Evolutionary conservation across 768 basidiomycete genomes (phyloP).

Genomic region (Pholiota microspora): DNA sequence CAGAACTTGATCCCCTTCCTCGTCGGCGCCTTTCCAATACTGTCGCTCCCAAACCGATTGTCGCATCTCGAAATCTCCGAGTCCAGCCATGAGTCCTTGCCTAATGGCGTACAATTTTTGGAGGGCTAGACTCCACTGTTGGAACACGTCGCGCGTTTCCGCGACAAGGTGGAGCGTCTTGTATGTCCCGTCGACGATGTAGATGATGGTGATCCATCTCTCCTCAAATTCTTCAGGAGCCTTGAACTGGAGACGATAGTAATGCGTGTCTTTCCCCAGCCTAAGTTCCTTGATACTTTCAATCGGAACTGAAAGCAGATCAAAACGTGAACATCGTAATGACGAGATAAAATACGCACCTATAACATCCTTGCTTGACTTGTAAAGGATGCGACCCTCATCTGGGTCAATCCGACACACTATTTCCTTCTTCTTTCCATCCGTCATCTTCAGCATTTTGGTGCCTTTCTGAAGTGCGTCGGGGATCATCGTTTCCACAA

Average conservation of each 20-base stretch:
- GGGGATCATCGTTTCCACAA: constrained; percentile 47
- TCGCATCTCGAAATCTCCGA: constrained; percentile 60
- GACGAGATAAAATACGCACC: constrained; percentile 38
- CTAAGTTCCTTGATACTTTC: constrained; percentile 88
- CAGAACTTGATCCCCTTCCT: constrained; percentile 57
- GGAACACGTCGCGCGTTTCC: constrained; percentile 44
- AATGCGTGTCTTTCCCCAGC: constrained; percentile 63
- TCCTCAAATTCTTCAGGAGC: constrained; percentile 59
- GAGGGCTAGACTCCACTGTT: constrained; percentile 60
- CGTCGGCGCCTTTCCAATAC: constrained; percentile 77
- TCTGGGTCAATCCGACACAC: constrained; percentile 74
- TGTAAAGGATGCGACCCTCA: constrained; percentile 71
- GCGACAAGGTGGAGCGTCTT: constrained; percentile 88
- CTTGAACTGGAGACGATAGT: constrained; percentile 71
- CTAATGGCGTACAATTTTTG: constrained; percentile 62
- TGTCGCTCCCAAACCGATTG: constrained; percentile 77
- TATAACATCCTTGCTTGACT: constrained; percentile 58
- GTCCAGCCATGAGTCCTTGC: constrained; percentile 66
- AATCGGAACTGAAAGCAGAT: constrained; percentile 61
- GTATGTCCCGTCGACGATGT: constrained; percentile 72
- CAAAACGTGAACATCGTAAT: background rate
- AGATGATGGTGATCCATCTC: constrained; percentile 86
- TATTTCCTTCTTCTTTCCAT: constrained; percentile 66
- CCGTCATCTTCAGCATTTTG: constrained; percentile 79
- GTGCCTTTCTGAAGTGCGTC: constrained; percentile 53